Percentiles rank a stretch among this genome's conserved stretches.
phyloP scores from a whole-genome alignment of 2,329 filamentous ascomycete genomes.

The Alternaria metachromatica region DNA sequence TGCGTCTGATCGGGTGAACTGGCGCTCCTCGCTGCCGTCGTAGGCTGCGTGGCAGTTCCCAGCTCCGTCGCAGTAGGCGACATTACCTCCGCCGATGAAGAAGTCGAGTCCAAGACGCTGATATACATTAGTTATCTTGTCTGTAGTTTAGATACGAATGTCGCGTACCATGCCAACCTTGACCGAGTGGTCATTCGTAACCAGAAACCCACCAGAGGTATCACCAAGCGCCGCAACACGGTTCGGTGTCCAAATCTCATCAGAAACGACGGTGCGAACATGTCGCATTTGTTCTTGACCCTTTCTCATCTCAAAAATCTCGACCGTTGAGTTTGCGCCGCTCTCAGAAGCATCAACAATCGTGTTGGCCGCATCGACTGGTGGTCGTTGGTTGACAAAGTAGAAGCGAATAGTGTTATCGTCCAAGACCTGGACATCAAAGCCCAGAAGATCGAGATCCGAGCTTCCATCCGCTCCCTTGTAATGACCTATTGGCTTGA shows the following conservation, averaged over 20 bases:
- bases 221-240: conserved; percentile 29
- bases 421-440: conserved; percentile 34
- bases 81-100: conserved; percentile 37
- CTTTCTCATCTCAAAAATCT: conserved; percentile 33
- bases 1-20: neutral
- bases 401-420: conserved; percentile 36
- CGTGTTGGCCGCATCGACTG: conserved; percentile 29
- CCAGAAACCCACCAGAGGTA: conserved; percentile 29
- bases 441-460: conserved; percentile 33
- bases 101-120: conserved; percentile 29
- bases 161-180: conserved; percentile 30
- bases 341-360: conserved; percentile 27
- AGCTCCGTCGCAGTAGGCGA: conserved; percentile 29
- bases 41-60: conserved; percentile 28
- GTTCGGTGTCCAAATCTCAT: conserved; percentile 30
- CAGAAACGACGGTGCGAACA: conserved; percentile 27
- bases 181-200: conserved; percentile 38
- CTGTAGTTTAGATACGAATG: neutral
- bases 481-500: conserved; percentile 29
- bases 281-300: conserved; percentile 33
- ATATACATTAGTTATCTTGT: neutral
- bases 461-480: conserved; percentile 29
- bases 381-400: conserved; percentile 36
- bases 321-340: conserved; percentile 36
- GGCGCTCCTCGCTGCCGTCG: conserved; percentile 13